These are phyloP conservation scores for Backusella luteola DNA, from an alignment of 192 early-diverging fungal species.

Conservation along the genomic window DNA sequence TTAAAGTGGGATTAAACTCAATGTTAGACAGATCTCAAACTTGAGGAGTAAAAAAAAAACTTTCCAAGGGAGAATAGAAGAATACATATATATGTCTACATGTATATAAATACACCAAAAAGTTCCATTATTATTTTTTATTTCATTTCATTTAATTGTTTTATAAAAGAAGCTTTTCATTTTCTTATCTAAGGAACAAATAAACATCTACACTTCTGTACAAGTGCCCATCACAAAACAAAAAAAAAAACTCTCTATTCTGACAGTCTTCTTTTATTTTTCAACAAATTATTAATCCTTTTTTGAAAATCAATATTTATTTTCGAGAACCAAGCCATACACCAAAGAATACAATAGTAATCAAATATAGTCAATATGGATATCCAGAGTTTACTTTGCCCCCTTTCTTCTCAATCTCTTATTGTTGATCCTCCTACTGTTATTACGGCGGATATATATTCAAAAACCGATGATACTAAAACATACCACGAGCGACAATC, in stretches of 20 bases:
- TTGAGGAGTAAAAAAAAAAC: neutral
- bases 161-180: neutral
- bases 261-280: neutral
- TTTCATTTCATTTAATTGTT: neutral
- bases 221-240: conserved; percentile 2
- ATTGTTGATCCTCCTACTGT: neutral
- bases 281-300: neutral
- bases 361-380: conserved; percentile 5
- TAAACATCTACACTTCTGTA: neutral
- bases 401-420: neutral
- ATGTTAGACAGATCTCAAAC: neutral
- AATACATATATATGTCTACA: neutral
- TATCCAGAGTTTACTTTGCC: conserved; percentile 17
- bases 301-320: neutral
- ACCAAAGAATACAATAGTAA: neutral
- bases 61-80: neutral
- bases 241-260: neutral
- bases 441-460: neutral
- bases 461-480: neutral
- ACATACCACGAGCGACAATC: neutral
- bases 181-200: neutral
- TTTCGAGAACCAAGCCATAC: neutral
- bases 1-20: neutral
- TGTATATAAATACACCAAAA: neutral
- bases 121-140: neutral